Conservation (phyloP, 805 yeast genomes). For the Candida insectalens region DNA sequence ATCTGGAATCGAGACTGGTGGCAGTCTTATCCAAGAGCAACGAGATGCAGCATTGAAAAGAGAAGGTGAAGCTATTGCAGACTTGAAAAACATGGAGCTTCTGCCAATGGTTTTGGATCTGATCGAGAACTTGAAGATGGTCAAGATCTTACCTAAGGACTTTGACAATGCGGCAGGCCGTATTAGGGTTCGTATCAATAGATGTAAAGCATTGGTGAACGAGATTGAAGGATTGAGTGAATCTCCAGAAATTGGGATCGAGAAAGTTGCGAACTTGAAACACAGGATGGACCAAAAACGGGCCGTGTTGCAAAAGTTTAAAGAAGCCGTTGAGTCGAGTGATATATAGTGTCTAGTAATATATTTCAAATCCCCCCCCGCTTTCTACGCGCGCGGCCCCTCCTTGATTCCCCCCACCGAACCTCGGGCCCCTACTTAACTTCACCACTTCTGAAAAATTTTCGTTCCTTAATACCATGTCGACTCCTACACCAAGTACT, state of each 20-base stretch:
- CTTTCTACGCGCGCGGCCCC: no score
- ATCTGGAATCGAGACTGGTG: neutral
- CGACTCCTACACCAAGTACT: neutral
- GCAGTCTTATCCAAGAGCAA: slow-evolving; percentile 4
- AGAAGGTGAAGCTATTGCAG: slow-evolving; percentile 19
- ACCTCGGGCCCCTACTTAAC: no score
- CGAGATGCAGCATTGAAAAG: slow-evolving; percentile 11
- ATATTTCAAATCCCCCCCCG: no score
- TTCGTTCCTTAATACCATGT: no score
- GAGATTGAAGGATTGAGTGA: slow-evolving; percentile 36
- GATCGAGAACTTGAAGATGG: slow-evolving; percentile 29
- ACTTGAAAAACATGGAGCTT: slow-evolving; percentile 25
- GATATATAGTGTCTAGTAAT: no score
- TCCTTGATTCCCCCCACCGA: no score
- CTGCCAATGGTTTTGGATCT: slow-evolving; percentile 31
- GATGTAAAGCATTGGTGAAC: slow-evolving; percentile 26
- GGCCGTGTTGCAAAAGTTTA: slow-evolving; percentile 14
- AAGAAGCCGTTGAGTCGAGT: no score
- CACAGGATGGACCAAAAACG: slow-evolving; percentile 22
- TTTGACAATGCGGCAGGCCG: slow-evolving; percentile 36
- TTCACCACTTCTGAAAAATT: no score
- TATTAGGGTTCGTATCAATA: slow-evolving; percentile 30
- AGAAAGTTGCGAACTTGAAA: slow-evolving; percentile 24
- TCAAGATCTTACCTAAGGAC: slow-evolving; percentile 32
- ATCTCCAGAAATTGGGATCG: slow-evolving; percentile 27